Base-by-base conservation (phyloP, 2,329 filamentous ascomycete species). In the Alternaria longipes region DNA sequence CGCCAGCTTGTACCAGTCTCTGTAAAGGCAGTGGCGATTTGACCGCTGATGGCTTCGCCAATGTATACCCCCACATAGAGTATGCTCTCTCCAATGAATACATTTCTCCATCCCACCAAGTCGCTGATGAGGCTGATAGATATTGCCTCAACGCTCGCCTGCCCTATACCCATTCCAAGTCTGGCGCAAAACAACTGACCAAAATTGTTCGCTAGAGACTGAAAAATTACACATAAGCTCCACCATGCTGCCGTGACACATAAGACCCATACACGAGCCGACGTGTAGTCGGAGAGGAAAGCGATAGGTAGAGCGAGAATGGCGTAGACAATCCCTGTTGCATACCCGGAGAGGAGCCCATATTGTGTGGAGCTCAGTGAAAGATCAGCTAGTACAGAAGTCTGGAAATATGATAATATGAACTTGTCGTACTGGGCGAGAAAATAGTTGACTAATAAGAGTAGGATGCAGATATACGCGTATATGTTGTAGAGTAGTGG, bases 31-130 rank as follows among this genome's bases (percentile, higher is more conserved):
- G 46, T 50, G 8, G 46, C 46, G 4, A 50, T 50, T 30, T 50
- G 46, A 5, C 46, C 46, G 32, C 46, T 50, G 46, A 50, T 50
- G 46, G 46, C 46, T 50, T 50, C 46, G 28, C 46, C 46, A 2
- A 50, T 50, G 30, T 50, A 50, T n/a, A 50, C 46, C 14, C 46
- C 46, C 12, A 50, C 46, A 36, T 50, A 50, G 12, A 50, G 30
- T 20, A 50, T n/a, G 3, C 46, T 50, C 30, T 50, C 46, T 50
- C 46, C 46, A 1, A 50, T 50, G 46, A 50, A 50, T 18, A 50
- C 46, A 4, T 50, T 50, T 4, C 46, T 50, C 46, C 46, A 50
- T 50, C 46, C 46, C 4, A 50, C 46, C 46, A 50, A 4, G 28
- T 50, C 46, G 18, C 46, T 50, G 11, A 50, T 50, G 30, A 50